Evolutionary conservation across 2,329 filamentous ascomycete species (phyloP), one percentile per base, ranked within the genome.

Genomic region (Verticillium isaacii): DNA sequence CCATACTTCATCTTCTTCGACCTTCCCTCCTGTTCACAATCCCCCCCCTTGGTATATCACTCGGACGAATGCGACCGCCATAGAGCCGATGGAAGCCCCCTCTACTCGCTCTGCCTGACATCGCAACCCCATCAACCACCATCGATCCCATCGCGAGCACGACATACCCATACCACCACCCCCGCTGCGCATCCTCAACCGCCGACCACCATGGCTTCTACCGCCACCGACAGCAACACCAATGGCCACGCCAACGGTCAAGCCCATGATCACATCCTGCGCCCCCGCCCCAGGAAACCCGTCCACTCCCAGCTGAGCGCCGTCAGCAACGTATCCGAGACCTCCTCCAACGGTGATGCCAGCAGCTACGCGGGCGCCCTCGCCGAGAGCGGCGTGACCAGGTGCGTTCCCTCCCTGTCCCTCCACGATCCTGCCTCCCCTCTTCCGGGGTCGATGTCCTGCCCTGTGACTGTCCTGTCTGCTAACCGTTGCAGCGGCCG

Each of bases 401-500:
- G 64, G 64, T 66, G 59, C 3, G 60, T 25, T 32, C 17, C 57
- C 32, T 37, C 7, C 12, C 15, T 34, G 8, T 39, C 29, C 25
- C 7, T 9, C 9, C 45, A 11, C 14, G n/a, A 11, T n/a, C 23
- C 17, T 14, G 23, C 12, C 3, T 11, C 5, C 11, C 34, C 56
- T 5, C 39, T 9, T 25, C 23, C 23, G 23, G 29, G 29, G 29
- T 29, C 29, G 29, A 29, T 29, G 29, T 29, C 5, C 29, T 6
- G 29, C 5, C 36, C 45, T 4, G 5, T 29, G 17, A 8, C 6
- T 6, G 19, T 32, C 25, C 6, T 9, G 19, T 32, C 25, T 2
- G 54, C 54, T 56, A 50, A 19, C 32, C n/a, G 19, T 19, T 36
- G 15, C 68, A 96, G 92, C 76, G 92, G 92, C 63, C 85, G 86